Base-by-base conservation (phyloP, 2,329 filamentous ascomycete genomes). In the Fusarium temperatum region DNA sequence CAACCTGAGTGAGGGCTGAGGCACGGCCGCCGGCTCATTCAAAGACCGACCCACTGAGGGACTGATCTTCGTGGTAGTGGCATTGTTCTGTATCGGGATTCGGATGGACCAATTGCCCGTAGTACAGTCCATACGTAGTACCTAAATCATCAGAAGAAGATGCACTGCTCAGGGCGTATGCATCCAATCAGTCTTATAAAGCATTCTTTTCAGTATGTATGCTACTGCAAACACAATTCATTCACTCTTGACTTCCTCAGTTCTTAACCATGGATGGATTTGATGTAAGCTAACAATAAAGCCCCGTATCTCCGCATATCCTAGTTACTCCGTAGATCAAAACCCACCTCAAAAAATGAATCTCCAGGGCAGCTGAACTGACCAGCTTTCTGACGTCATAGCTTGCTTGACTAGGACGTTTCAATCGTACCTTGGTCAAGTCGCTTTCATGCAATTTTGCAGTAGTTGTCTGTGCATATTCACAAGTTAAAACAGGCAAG, bases 311-410 rank as follows among this genome's bases (percentile, higher is more conserved):
- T 60, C 58, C 26, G 51, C 59, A 70, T 70, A 45, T 32, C 41
- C 30, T 35, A 17, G 32, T 35, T 35, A 35, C 32, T 35, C 32
- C 32, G 32, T 32, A 69, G 42, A 64, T 39, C 39, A 51, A 45
- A 57, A 53, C 39, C 65, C 57, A 64, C 66, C 24, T 32, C 28
- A 39, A 68, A 35, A 35, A 35, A 35, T 8, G 14, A 35, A 54
- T 38, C 39, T 53, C 51, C 67, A n/a, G n/a, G n/a, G n/a, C n/a
- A 57, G 60, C 59, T 50, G 61, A 32, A 54, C 41, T 47, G 45
- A 68, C 36, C 48, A 47, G 45, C 62, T 63, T 57, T 66, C 65
- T 78, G 75, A 77, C 75, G 75, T 77, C 75, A 78, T 60, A 51
- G 36, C 38, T 17, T 39, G 45, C 38, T 17, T 35, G 45, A 30